phyloP scores from a whole-genome alignment of 1,284 basidiomycete species.

The Moniliophthora roreri region DNA sequence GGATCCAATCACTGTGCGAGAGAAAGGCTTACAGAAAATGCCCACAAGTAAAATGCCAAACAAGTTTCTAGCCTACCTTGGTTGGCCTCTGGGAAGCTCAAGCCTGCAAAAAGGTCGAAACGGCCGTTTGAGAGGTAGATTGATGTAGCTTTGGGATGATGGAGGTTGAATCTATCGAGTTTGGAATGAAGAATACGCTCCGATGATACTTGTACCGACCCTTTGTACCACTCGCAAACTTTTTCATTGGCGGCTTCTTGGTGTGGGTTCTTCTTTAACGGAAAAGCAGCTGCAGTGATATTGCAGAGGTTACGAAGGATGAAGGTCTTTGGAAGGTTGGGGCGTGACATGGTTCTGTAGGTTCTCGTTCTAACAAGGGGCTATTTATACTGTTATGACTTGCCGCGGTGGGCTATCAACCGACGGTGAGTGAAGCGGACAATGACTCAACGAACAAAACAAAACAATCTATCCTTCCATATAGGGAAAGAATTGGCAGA shows the following conservation, averaged over 20 bases:
- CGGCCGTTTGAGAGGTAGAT: constrained; percentile 25
- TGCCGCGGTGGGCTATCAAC: too few species aligned
- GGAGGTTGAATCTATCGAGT: too few species aligned
- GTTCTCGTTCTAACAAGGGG: too few species aligned
- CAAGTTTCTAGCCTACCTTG: constrained; percentile 41
- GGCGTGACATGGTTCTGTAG: too few species aligned
- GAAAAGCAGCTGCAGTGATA: constrained; percentile 16
- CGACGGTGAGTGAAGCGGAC: too few species aligned
- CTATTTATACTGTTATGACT: too few species aligned
- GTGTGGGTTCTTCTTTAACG: constrained; percentile 16
- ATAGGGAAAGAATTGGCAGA: too few species aligned
- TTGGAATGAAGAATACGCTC: too few species aligned
- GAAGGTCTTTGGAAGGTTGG: not conserved
- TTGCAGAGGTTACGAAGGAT: not conserved
- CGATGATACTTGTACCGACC: not conserved
- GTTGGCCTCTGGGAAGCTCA: constrained; percentile 45
- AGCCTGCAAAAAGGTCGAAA: constrained; percentile 43
- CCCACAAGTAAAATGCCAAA: constrained; percentile 46
- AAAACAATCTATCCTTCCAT: too few species aligned
- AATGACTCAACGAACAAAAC: too few species aligned
- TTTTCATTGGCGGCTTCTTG: constrained; percentile 2
- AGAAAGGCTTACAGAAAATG: constrained; percentile 36
- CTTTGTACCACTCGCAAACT: constrained; percentile 1
- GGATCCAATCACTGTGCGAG: not conserved
- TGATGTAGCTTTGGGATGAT: too few species aligned